These are phyloP conservation scores for Solanum stenotomum DNA, from an alignment of 257 asterid genomes.

Conservation along the genomic window DNA sequence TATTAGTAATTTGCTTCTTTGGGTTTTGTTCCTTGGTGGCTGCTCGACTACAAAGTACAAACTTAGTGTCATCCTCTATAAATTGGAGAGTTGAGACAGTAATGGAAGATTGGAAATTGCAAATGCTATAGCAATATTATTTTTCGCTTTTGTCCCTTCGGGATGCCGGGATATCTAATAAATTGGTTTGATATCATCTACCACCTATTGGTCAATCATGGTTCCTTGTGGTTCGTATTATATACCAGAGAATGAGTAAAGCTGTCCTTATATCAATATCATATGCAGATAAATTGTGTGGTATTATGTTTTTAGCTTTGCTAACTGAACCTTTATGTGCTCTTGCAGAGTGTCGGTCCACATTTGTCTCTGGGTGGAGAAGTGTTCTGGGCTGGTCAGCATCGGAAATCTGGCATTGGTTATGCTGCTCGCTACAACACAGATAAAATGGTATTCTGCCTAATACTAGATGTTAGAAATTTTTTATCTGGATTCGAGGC, in stretches of 20 bases:
- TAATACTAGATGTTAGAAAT: neutral
- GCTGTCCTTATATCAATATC: neutral
- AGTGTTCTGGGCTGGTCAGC: slow-evolving; percentile 97
- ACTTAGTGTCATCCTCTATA: neutral
- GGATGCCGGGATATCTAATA: neutral
- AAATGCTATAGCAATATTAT: neutral
- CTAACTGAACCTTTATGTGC: slow-evolving; percentile 1
- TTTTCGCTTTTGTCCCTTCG: neutral
- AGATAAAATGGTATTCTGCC: slow-evolving; percentile 63
- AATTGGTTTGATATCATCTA: neutral
- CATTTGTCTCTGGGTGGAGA: slow-evolving; percentile 85
- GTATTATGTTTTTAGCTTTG: neutral
- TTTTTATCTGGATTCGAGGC: neutral
- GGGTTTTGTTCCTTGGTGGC: neutral
- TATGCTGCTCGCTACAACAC: slow-evolving; percentile 88
- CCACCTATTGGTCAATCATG: neutral
- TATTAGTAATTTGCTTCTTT: neutral
- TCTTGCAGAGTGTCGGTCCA: slow-evolving; percentile 68
- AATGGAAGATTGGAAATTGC: neutral
- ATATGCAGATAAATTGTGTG: neutral
- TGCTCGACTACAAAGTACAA: neutral
- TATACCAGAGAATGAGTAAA: neutral
- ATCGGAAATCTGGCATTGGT: slow-evolving; percentile 86
- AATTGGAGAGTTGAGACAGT: neutral
- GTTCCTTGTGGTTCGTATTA: neutral